Conservation (phyloP, 2,329 filamentous ascomycete species). For the Calonectria montana region DNA sequence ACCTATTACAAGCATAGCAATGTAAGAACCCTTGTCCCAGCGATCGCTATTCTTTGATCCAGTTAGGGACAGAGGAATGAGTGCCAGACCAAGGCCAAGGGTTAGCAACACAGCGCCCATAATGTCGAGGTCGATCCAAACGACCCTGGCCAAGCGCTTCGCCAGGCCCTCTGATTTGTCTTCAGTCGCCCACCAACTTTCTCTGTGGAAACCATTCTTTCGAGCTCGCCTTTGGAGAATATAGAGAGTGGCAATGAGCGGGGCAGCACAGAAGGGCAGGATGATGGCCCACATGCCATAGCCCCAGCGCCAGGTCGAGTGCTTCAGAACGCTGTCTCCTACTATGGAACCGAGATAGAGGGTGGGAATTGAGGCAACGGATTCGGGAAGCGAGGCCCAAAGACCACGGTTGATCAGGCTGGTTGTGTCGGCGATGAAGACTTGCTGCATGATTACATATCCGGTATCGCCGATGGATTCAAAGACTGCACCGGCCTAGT, state of each 20-base stretch:
- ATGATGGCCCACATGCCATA: slow-evolving; percentile 56
- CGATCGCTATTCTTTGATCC: slow-evolving; percentile 46
- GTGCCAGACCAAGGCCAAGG: slow-evolving; percentile 47
- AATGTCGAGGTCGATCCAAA: slow-evolving; percentile 49
- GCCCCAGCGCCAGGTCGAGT: slow-evolving; percentile 55
- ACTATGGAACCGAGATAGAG: slow-evolving; percentile 47
- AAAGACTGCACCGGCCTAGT: slow-evolving; percentile 49
- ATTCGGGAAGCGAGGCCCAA: slow-evolving; percentile 68
- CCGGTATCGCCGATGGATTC: slow-evolving; percentile 30
- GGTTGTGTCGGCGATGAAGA: slow-evolving; percentile 73
- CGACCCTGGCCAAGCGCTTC: slow-evolving; percentile 34
- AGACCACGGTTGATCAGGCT: slow-evolving; percentile 70
- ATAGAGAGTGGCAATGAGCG: slow-evolving; percentile 47
- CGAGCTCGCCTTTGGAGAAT: slow-evolving; percentile 45
- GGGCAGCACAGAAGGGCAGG: slow-evolving; percentile 47
- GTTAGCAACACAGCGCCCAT: slow-evolving; percentile 47
- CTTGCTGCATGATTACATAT: slow-evolving; percentile 48
- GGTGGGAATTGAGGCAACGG: slow-evolving; percentile 46
- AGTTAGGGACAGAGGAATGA: slow-evolving; percentile 52
- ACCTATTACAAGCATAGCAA: slow-evolving; percentile 49
- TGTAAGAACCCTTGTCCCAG: slow-evolving; percentile 48
- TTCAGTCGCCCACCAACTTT: slow-evolving; percentile 29
- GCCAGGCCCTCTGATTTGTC: slow-evolving; percentile 30
- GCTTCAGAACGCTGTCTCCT: slow-evolving; percentile 47
- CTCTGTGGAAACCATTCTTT: slow-evolving; percentile 32